These are phyloP conservation scores for Gigaspora rosea DNA, from an alignment of 192 early-diverging fungal species.

Conservation along the genomic window DNA sequence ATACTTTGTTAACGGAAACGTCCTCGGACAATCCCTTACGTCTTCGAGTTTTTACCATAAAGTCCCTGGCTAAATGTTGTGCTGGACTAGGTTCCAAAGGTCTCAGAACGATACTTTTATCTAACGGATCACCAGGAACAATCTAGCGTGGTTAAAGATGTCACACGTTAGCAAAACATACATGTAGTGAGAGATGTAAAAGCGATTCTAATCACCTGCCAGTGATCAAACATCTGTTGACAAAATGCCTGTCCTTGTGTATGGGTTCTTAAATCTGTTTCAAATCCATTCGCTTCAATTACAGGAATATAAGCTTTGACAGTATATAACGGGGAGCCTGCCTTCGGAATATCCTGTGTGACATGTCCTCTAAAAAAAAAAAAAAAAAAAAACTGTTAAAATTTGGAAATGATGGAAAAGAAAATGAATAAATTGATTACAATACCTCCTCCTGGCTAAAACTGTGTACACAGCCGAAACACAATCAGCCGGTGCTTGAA, in stretches of 20 bases:
- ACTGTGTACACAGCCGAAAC: conserved; percentile 95
- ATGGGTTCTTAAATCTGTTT: conserved; percentile 94
- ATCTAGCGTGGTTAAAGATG: conserved; percentile 36
- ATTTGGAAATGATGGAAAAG: no score
- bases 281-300: conserved; percentile 95
- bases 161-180: no score
- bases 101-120: conserved; percentile 79
- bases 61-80: conserved; percentile 92
- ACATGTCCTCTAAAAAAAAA: conserved; percentile 79
- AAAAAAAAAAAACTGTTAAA: conserved; percentile 9
- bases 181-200: no score
- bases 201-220: conserved; percentile 59
- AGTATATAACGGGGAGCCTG: conserved; percentile 92
- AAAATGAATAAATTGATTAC: background rate
- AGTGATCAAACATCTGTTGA: conserved; percentile 98
- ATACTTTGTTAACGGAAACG: conserved; percentile 78
- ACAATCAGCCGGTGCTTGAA: conserved; percentile 95
- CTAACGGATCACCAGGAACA: conserved; percentile 96
- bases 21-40: conserved; percentile 87
- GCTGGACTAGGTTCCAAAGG: conserved; percentile 89
- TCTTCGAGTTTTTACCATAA: conserved; percentile 98
- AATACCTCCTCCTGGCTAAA: conserved; percentile 75
- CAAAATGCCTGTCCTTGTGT: conserved; percentile 98
- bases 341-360: conserved; percentile 89
- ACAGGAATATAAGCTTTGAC: conserved; percentile 94